Percentiles rank a stretch among this genome's conserved stretches.
Conservation (phyloP, 1,284 basidiomycete genomes). For the Puccinia triticina region DNA sequence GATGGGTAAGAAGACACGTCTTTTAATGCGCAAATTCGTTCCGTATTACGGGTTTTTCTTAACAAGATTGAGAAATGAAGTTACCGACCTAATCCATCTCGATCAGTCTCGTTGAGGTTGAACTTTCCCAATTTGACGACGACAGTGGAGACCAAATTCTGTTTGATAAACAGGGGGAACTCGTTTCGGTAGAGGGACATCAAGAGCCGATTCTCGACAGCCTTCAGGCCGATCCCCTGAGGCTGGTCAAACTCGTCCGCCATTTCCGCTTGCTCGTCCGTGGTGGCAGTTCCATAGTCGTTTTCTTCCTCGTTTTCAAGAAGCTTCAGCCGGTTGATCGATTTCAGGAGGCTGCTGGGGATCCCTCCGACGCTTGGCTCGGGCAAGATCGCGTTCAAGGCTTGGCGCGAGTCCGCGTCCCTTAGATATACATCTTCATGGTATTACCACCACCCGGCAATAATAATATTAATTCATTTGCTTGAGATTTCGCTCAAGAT, state of each 20-base stretch:
- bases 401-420: neutral
- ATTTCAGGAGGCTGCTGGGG: neutral
- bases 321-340: neutral
- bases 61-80: too few species aligned
- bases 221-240: neutral
- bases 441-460: neutral
- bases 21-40: conserved; percentile 25
- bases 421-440: neutral
- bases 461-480: too few species aligned
- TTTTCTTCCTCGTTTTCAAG: neutral
- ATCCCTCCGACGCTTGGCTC: neutral
- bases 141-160: conserved; percentile 54
- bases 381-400: neutral
- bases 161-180: conserved; percentile 55
- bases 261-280: neutral
- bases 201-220: conserved; percentile 53
- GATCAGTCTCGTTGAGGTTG: conserved; percentile 39
- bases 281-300: neutral
- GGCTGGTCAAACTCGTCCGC: neutral
- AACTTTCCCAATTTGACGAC: conserved; percentile 54
- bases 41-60: neutral
- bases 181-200: conserved; percentile 52
- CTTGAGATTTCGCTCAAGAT: too few species aligned
- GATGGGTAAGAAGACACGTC: neutral
- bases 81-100: conserved; percentile 33